These are phyloP conservation scores for Cicer chorassanicum DNA, from an alignment of 306 rosid species.

Conservation along the genomic window DNA sequence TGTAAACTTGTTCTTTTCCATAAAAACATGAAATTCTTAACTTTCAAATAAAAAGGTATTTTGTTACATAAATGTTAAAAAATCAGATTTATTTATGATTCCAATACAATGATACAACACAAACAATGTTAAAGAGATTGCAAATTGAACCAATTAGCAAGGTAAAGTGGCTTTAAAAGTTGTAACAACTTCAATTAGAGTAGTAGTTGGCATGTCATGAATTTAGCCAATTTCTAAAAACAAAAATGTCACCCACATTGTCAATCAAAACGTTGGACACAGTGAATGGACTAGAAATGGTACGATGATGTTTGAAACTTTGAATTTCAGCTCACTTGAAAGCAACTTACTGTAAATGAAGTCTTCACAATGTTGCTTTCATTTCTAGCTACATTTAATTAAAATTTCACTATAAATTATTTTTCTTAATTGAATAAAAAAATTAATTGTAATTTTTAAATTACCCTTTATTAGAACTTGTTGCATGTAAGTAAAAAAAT, in stretches of 20 bases:
- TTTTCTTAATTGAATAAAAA: too few relatives aligned
- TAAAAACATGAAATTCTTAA: neutral
- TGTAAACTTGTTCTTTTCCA: too few relatives aligned
- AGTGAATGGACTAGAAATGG: conserved; percentile 19
- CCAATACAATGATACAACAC: neutral
- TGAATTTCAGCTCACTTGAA: conserved; percentile 17
- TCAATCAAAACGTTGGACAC: conserved; percentile 28
- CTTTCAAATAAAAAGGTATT: neutral
- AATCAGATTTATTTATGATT: too few relatives aligned
- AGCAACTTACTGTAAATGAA: conserved; percentile 16
- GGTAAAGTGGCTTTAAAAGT: conserved; percentile 34
- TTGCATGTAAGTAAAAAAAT: too few relatives aligned
- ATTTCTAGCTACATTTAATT: neutral
- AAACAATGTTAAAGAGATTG: conserved; percentile 9
- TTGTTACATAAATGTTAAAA: too few relatives aligned
- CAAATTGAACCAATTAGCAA: conserved; percentile 27
- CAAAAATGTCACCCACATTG: conserved; percentile 21
- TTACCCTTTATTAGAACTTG: too few relatives aligned
- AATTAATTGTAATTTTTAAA: too few relatives aligned
- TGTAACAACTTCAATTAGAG: conserved; percentile 27
- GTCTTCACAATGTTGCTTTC: conserved; percentile 6
- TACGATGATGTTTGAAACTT: conserved; percentile 40
- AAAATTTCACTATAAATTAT: too few relatives aligned
- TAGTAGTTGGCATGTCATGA: conserved; percentile 37
- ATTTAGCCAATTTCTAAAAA: conserved; percentile 31